phyloP scores from a whole-genome alignment of 2,329 filamentous ascomycete species.

The Elsinoe arachidis region DNA sequence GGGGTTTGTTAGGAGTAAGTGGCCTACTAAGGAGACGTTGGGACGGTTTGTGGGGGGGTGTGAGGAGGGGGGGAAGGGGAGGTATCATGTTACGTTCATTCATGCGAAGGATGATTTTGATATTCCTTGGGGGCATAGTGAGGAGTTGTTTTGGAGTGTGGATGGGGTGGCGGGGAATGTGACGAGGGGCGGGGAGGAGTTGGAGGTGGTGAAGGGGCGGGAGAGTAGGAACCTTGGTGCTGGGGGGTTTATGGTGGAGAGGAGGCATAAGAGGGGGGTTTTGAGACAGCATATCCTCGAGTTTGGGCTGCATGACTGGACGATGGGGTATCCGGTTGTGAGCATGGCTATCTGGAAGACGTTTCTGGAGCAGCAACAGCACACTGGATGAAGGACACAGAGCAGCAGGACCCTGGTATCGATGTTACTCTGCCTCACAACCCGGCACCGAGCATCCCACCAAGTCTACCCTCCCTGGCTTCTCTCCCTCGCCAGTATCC shows the following conservation, averaged over 20 bases:
- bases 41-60: constrained; percentile 35
- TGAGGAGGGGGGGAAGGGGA: constrained; percentile 21
- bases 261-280: constrained; percentile 38
- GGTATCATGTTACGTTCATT: constrained; percentile 42
- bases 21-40: constrained; percentile 44
- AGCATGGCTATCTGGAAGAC: constrained; percentile 37
- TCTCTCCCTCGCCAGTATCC: constrained; percentile 27
- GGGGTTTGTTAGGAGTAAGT: constrained; percentile 42
- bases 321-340: constrained; percentile 50
- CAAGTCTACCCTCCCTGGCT: not conserved
- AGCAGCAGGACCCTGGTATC: not conserved
- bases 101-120: constrained; percentile 47
- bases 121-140: constrained; percentile 44
- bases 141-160: constrained; percentile 47
- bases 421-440: not conserved
- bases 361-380: not conserved
- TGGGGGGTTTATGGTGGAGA: constrained; percentile 44
- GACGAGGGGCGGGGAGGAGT: constrained; percentile 35
- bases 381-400: not conserved
- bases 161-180: constrained; percentile 39
- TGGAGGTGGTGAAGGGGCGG: constrained; percentile 38
- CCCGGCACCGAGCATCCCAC: not conserved
- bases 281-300: constrained; percentile 49
- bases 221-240: constrained; percentile 36
- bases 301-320: constrained; percentile 48